phyloP scores from a whole-genome alignment of 495 filamentous ascomycete genomes.

The Penicillium argentinense region DNA sequence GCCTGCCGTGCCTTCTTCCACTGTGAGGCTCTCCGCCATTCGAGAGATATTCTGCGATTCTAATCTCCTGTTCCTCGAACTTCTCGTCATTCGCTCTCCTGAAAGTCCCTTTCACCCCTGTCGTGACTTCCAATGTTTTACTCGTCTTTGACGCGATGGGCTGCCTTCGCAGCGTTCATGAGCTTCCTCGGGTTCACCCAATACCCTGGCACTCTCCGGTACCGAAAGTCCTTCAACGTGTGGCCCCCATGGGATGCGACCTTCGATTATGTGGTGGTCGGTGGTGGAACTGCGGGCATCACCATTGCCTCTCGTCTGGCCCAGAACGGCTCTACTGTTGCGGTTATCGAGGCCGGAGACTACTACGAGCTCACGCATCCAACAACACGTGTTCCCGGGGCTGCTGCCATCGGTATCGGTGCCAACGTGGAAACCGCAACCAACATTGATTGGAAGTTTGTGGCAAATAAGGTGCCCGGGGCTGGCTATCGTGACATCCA shows the following conservation, averaged over 20 bases:
- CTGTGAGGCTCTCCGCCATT: too few species aligned
- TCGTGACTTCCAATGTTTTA: not conserved
- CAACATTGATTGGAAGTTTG: conserved; percentile 52
- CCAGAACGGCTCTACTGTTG: conserved; percentile 34
- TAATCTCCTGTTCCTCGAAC: not conserved
- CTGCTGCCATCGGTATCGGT: conserved; percentile 31
- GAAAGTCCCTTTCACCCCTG: not conserved
- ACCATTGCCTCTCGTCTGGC: conserved; percentile 46
- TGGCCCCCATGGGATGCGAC: conserved; percentile 10
- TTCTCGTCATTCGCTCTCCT: not conserved
- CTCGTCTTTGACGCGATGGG: not conserved
- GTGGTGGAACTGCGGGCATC: conserved; percentile 53
- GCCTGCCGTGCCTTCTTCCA: too few species aligned
- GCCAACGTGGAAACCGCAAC: conserved; percentile 28
- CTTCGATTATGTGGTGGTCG: conserved; percentile 55
- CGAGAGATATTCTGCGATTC: too few species aligned
- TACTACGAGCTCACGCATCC: conserved; percentile 51
- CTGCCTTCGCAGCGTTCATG: not conserved
- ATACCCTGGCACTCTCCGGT: not conserved
- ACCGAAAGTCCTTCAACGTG: not conserved
- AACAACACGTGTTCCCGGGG: conserved; percentile 47
- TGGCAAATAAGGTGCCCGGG: conserved; percentile 31
- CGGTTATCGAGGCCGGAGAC: conserved; percentile 59
- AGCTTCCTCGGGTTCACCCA: not conserved
- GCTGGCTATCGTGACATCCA: conserved; percentile 39